Evolutionary conservation across 1,139 yeast species (phyloP).

Genomic region (Hyphopichia burtonii): DNA sequence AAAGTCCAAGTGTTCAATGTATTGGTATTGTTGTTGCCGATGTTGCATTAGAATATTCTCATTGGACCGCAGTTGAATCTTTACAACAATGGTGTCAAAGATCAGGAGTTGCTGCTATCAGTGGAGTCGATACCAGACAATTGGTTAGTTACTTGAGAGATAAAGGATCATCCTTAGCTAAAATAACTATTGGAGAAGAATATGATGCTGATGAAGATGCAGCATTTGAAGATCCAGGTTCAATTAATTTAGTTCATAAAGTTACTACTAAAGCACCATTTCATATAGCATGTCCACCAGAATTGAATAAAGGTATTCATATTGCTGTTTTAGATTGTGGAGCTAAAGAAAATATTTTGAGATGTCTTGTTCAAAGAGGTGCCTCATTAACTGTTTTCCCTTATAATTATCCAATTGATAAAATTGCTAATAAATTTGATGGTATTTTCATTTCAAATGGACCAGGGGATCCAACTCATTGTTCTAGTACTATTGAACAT

Average conservation of each 20-base stretch:
- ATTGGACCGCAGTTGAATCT: constrained; percentile 98
- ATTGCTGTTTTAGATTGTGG: constrained; percentile 97
- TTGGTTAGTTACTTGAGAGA: constrained; percentile 91
- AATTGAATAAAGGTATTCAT: constrained; percentile 59
- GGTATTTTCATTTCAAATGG: constrained; percentile 96
- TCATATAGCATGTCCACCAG: constrained; percentile 71
- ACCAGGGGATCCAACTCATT: constrained; percentile 98
- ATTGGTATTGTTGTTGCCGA: constrained; percentile 96
- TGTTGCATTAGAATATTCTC: constrained; percentile 91
- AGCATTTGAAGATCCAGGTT: constrained; percentile 90
- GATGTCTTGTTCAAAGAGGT: constrained; percentile 92
- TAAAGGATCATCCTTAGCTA: constrained; percentile 90
- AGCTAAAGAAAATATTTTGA: constrained; percentile 92
- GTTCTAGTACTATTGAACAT: constrained; percentile 74
- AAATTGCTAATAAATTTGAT: constrained; percentile 88
- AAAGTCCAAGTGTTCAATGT: constrained; percentile 88
- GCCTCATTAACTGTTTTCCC: constrained; percentile 97
- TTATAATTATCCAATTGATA: constrained; percentile 88
- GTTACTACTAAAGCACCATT: constrained; percentile 95
- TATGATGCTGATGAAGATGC: constrained; percentile 90
- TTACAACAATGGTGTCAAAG: constrained; percentile 94
- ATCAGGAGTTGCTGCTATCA: constrained; percentile 93
- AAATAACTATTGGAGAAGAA: constrained; percentile 85
- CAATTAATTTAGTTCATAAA: constrained; percentile 84
- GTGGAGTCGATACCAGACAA: constrained; percentile 96